Conservation (phyloP, 2,329 filamentous ascomycete species). For the Ascomycota sp. region DNA sequence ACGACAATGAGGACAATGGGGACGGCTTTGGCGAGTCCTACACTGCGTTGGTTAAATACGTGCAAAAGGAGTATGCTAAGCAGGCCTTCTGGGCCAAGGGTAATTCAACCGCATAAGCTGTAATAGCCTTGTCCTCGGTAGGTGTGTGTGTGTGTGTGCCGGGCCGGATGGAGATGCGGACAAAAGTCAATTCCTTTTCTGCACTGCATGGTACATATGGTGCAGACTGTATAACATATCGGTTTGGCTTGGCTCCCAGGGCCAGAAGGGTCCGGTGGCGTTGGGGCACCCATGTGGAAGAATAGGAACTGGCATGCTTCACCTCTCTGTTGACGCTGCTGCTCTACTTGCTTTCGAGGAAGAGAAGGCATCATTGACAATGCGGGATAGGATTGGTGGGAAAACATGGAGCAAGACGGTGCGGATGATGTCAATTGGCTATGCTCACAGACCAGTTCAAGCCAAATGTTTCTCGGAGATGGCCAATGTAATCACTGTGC, state of each 20-base stretch:
- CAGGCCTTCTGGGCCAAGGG: conserved; percentile 27
- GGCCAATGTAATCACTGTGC: no score
- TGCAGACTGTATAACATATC: conserved; percentile 17
- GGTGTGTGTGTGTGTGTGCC: no score
- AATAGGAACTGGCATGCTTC: conserved; percentile 2
- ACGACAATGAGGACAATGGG: conserved; percentile 21
- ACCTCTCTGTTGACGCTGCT: not conserved
- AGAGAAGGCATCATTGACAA: no score
- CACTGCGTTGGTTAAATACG: conserved; percentile 40
- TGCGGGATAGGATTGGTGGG: no score
- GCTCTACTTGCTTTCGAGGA: no score
- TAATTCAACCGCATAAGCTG: conserved; percentile 10
- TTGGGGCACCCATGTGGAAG: conserved; percentile 14
- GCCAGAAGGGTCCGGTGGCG: conserved; percentile 16
- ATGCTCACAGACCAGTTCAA: no score
- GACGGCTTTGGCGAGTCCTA: conserved; percentile 42
- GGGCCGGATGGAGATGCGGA: not conserved
- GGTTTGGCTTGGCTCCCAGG: conserved; percentile 7
- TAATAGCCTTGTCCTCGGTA: not conserved
- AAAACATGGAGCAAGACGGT: no score
- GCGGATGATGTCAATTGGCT: no score
- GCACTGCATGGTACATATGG: conserved; percentile 2
- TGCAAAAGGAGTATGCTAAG: conserved; percentile 40
- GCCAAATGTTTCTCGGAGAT: no score
- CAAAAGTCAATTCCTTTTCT: no score